Evolutionary conservation across 441 rosid genomes (phyloP).

Genomic region (Erodium texanum): DNA sequence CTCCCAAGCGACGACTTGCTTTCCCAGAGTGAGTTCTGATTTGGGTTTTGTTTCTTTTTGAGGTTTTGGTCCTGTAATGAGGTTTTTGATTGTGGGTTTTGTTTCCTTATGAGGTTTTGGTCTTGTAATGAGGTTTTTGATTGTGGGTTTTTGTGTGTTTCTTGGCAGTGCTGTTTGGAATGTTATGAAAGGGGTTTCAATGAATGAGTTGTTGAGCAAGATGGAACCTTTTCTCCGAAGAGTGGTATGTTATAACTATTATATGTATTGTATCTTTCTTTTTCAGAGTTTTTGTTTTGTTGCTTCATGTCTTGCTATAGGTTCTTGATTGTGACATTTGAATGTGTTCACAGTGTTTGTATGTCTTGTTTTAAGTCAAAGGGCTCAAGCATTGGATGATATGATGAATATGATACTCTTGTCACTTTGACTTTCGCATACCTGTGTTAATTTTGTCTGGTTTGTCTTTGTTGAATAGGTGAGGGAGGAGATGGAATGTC

Average conservation of each 20-base stretch:
- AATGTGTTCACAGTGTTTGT: not conserved
- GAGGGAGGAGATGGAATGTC: conserved; percentile 44
- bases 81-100: not conserved
- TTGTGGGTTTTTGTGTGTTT: conserved; percentile 9
- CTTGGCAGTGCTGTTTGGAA: no score
- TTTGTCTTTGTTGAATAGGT: conserved; percentile 27
- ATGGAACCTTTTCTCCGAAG: conserved; percentile 42
- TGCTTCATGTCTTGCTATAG: no score
- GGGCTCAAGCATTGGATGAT: not conserved
- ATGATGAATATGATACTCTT: not conserved
- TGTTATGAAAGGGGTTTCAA: conserved; percentile 33
- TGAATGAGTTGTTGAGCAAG: conserved; percentile 21
- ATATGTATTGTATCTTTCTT: no score
- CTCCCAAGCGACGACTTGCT: conserved; percentile 22
- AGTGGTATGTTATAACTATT: conserved; percentile 37
- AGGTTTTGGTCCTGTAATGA: not conserved
- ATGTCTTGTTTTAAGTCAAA: not conserved
- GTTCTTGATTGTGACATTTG: no score
- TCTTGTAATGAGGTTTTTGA: not conserved
- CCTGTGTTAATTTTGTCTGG: not conserved
- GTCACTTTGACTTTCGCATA: not conserved
- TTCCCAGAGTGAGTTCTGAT: conserved; percentile 27
- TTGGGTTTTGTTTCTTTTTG: not conserved
- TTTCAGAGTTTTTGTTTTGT: no score
- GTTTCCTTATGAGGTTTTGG: not conserved